Percentiles rank a stretch among this genome's conserved stretches.
These are phyloP conservation scores for Dichotomopilus funicola DNA, from an alignment of 2,329 filamentous ascomycete species.

Conservation along the genomic window DNA sequence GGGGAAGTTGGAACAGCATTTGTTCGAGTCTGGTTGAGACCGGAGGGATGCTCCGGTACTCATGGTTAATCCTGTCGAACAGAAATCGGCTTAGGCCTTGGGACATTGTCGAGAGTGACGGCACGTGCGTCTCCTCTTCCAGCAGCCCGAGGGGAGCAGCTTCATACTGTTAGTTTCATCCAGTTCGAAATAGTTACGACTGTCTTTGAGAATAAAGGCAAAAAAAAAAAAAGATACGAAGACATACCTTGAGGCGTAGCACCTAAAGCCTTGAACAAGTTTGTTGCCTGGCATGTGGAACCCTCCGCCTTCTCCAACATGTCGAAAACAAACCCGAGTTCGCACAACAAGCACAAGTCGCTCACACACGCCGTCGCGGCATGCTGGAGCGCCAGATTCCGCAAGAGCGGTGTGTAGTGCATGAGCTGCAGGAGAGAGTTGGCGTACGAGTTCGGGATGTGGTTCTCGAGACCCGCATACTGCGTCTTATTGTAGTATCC, in stretches of 20 bases:
- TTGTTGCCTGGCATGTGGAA: slow-evolving; percentile 92
- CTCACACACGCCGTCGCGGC: slow-evolving; percentile 77
- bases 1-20: slow-evolving; percentile 32
- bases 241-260: slow-evolving; percentile 65
- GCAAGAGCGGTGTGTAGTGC: slow-evolving; percentile 80
- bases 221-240: neutral
- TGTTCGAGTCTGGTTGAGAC: slow-evolving; percentile 63
- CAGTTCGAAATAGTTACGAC: neutral
- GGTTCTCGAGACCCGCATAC: slow-evolving; percentile 89
- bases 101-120: slow-evolving; percentile 71
- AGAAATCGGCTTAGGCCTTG: slow-evolving; percentile 83
- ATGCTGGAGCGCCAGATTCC: slow-evolving; percentile 84
- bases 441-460: slow-evolving; percentile 94
- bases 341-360: slow-evolving; percentile 82
- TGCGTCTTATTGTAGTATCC: slow-evolving; percentile 93
- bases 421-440: slow-evolving; percentile 88
- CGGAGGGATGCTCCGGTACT: slow-evolving; percentile 63
- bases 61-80: slow-evolving; percentile 69
- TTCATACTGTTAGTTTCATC: slow-evolving; percentile 28
- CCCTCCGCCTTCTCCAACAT: slow-evolving; percentile 96
- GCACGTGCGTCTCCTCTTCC: slow-evolving; percentile 72
- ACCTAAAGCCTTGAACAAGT: slow-evolving; percentile 84
- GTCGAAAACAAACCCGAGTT: slow-evolving; percentile 91
- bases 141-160: slow-evolving; percentile 71
- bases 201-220: too few species aligned